phyloP scores from a whole-genome alignment of 75 land plant genomes.

The Pseudotsuga menziesii region DNA sequence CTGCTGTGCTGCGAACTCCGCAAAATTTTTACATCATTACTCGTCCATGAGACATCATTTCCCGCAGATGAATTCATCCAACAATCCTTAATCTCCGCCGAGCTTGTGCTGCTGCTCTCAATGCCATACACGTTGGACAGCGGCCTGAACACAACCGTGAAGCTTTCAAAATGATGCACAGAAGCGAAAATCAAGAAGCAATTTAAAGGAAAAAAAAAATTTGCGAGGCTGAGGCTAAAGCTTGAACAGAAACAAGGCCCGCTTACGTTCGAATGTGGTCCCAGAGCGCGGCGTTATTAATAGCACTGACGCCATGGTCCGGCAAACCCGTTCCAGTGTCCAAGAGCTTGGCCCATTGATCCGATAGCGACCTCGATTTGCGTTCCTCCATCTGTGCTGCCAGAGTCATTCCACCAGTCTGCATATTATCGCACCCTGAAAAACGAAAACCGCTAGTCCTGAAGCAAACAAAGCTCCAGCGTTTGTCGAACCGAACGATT shows the following conservation, averaged over 20 bases:
- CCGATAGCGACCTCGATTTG: not conserved
- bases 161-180: not conserved
- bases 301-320: not conserved
- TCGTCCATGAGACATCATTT: constrained; percentile 1
- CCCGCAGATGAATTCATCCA: constrained; percentile 1
- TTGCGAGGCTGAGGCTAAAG: no score
- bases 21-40: not conserved
- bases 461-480: not conserved
- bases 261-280: constrained; percentile 9
- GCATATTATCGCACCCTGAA: not conserved
- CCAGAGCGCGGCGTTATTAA: constrained; percentile 6
- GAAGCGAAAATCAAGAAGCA: not conserved
- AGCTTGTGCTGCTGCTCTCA: not conserved
- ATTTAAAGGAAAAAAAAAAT: no score
- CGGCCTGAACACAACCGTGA: not conserved
- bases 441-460: not conserved
- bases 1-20: not conserved
- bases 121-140: not conserved
- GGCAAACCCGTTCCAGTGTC: constrained; percentile 1
- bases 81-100: constrained; percentile 1
- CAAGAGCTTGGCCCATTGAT: constrained; percentile 4
- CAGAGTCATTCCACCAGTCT: constrained; percentile 2
- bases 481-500: not conserved
- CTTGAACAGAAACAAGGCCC: no score
- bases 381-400: constrained; percentile 10